Base-by-base conservation (phyloP, 2,329 filamentous ascomycete species). In the Zarea fungicola region DNA sequence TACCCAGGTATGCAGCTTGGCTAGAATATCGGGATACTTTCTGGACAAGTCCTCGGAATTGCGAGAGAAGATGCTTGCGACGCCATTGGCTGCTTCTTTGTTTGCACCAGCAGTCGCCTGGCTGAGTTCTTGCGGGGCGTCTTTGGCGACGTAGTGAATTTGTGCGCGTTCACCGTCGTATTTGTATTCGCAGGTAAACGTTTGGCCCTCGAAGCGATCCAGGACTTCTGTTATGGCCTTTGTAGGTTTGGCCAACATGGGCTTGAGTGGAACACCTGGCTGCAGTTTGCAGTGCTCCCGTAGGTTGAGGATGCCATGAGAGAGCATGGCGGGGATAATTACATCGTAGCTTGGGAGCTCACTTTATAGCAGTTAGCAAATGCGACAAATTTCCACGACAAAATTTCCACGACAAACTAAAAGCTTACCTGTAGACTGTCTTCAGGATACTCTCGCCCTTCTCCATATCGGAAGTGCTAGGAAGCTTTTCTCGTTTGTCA, bases 121-220 rank as follows among this genome's bases (percentile, higher is more conserved):
- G 50, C 79, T 78, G 56, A 89, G 85, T 48, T 89, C 77, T 51
- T 86, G 73, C 2, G 81, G 73, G 9, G 87, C 80, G 53, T 92
- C 87, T 54, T 89, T 88, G 5, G 91, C 85, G 26, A 97, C 89
- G 58, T 95, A 99, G 65, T 99, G 93, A 43, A 99, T 97, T 64
- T 99, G 93, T n/a, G 93, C 93, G 63, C 93, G 80, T 68, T 99
- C 93, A 42, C 93, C 93, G 60, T 99, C 93, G 62, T 99, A 99
- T 67, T 99, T 99, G 76, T 95, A 99, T 65, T 99, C 93, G 70
- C 93, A 99, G 1, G 93, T 97, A 61, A 99, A 99, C 22, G 85
- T 87, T 63, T 96, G 93, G 55, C 87, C 84, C 64, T 97, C 93
- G 56, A 99, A 99, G 5, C 93, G 87, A 67, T 99, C 92, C 10